Conservation (phyloP, 2,329 filamentous ascomycete species). For the Aspergillus oerlinghausenensis region DNA sequence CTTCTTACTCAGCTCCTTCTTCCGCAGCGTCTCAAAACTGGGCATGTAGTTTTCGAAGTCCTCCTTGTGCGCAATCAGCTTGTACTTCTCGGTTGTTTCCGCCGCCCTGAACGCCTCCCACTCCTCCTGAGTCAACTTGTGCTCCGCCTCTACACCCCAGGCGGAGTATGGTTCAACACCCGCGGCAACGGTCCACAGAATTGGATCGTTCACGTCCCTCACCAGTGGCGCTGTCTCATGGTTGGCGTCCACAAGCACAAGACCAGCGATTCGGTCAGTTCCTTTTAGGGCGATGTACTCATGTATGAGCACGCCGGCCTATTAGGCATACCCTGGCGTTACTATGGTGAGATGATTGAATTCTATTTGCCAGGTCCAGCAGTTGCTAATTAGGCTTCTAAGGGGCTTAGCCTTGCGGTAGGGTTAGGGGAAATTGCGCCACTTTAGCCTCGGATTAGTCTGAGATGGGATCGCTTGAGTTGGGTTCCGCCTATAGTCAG, state of each 20-base stretch:
- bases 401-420: too few relatives aligned
- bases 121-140: constrained; percentile 7
- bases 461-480: too few relatives aligned
- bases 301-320: constrained; percentile 11
- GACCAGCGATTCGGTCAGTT: constrained; percentile 7
- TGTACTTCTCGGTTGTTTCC: constrained; percentile 14
- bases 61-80: constrained; percentile 1
- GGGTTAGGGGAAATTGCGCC: too few relatives aligned
- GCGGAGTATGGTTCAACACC: constrained; percentile 14
- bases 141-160: constrained; percentile 8
- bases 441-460: too few relatives aligned
- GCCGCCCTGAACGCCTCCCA: constrained; percentile 11
- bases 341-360: too few relatives aligned
- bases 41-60: constrained; percentile 1
- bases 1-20: constrained; percentile 21
- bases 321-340: too few relatives aligned
- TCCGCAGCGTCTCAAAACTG: constrained; percentile 25
- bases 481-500: too few relatives aligned
- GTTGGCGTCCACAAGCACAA: constrained; percentile 16
- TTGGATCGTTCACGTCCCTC: constrained; percentile 10
- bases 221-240: constrained; percentile 12
- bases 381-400: too few relatives aligned
- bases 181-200: constrained; percentile 9
- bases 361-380: too few relatives aligned
- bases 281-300: constrained; percentile 13